phyloP scores from a whole-genome alignment of 2,329 filamentous ascomycete species.

The Fusarium sp. region DNA sequence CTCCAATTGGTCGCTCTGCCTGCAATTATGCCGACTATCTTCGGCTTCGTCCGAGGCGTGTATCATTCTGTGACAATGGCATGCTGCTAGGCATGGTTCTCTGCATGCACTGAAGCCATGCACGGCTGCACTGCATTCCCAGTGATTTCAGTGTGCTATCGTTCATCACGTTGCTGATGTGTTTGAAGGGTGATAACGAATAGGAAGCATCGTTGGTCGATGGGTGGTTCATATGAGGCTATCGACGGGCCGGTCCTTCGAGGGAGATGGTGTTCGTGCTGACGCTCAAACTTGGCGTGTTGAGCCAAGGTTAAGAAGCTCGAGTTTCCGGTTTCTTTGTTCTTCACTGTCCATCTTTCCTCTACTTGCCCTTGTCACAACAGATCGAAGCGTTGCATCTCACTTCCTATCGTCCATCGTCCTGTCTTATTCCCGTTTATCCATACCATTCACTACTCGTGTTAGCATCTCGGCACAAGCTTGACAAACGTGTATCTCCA shows the following conservation, averaged over 20 bases:
- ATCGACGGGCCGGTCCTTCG: not conserved
- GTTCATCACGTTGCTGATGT: constrained; percentile 15
- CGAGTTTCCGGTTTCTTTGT: not conserved
- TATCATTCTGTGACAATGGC: not conserved
- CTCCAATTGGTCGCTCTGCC: constrained; percentile 10
- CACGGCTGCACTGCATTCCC: constrained; percentile 27
- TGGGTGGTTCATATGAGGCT: constrained; percentile 1
- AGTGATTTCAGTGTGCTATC: constrained; percentile 15
- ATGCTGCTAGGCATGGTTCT: not conserved
- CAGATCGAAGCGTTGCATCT: not conserved
- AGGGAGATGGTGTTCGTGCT: constrained; percentile 11
- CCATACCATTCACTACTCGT: not conserved
- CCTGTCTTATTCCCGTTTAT: not conserved
- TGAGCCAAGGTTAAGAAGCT: constrained; percentile 19
- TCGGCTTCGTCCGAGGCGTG: constrained; percentile 27
- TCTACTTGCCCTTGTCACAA: not conserved
- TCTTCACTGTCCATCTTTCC: not conserved
- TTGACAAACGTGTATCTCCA: not conserved
- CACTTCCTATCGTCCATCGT: not conserved
- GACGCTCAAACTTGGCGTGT: constrained; percentile 8
- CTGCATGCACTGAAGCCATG: constrained; percentile 11
- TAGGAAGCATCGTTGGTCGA: not conserved
- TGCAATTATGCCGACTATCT: not conserved
- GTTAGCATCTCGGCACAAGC: not conserved
- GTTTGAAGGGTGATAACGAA: constrained; percentile 8